Conservation (phyloP, 1,139 yeast genomes). For the Lodderomyces pseudojiufengensis region DNA sequence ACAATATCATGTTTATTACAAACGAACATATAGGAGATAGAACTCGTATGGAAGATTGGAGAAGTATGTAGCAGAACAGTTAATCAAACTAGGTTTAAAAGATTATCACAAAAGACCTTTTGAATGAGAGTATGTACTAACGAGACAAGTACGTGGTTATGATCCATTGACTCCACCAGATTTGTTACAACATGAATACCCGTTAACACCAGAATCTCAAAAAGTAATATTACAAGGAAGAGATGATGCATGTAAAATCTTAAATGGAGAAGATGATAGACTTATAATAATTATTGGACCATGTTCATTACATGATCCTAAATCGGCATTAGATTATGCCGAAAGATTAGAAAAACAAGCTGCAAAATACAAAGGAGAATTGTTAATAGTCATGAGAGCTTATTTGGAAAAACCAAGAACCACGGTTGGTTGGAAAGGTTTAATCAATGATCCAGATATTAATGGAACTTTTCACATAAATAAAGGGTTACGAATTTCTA, state of each 20-base stretch:
- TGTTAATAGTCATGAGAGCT: slow-evolving; percentile 91
- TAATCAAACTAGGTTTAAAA: too few relatives aligned
- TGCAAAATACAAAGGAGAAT: slow-evolving; percentile 67
- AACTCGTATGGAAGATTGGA: slow-evolving; percentile 82
- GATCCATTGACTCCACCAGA: slow-evolving; percentile 92
- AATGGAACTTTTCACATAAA: slow-evolving; percentile 91
- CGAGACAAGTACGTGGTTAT: slow-evolving; percentile 55
- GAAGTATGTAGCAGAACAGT: slow-evolving; percentile 47
- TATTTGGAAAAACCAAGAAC: slow-evolving; percentile 98
- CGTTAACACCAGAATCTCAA: slow-evolving; percentile 57
- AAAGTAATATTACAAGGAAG: slow-evolving; percentile 76
- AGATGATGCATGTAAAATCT: slow-evolving; percentile 66
- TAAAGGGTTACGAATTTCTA: slow-evolving; percentile 85
- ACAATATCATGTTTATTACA: slow-evolving; percentile 69
- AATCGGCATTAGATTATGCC: slow-evolving; percentile 87
- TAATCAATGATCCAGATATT: slow-evolving; percentile 94
- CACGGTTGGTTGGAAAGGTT: slow-evolving; percentile 98
- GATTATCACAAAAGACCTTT: background rate
- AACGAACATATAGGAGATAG: slow-evolving; percentile 84
- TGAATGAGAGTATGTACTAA: slow-evolving; percentile 14
- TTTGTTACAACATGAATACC: slow-evolving; percentile 72
- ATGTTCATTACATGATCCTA: slow-evolving; percentile 92
- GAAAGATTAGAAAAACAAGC: slow-evolving; percentile 60
- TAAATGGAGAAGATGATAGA: slow-evolving; percentile 74
- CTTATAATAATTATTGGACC: slow-evolving; percentile 88